These are phyloP conservation scores for Chondrus crispus DNA, from an alignment of 23 red algal genomes.

Conservation along the genomic window DNA sequence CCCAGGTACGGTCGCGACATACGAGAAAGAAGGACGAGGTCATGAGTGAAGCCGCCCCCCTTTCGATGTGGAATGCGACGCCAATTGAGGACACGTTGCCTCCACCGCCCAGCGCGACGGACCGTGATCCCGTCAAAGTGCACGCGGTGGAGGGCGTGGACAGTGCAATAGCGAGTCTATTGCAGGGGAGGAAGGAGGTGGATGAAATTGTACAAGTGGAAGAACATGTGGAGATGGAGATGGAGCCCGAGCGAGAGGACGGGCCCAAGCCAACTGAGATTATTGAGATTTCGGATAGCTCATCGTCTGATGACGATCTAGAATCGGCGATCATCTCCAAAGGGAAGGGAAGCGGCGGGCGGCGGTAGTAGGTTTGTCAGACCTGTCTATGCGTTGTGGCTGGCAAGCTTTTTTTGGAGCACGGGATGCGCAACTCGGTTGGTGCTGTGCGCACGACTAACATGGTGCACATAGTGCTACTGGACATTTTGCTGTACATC, in stretches of 20 bases:
- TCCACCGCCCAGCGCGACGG: neutral
- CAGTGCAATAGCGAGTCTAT: neutral
- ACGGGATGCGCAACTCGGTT: too few relatives aligned
- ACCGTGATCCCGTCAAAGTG: neutral
- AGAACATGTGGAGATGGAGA: neutral
- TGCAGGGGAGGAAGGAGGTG: neutral
- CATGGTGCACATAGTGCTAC: too few relatives aligned
- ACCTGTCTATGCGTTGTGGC: too few relatives aligned
- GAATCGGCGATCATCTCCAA: conserved; percentile 26
- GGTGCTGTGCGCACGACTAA: too few relatives aligned
- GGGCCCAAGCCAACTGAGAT: neutral
- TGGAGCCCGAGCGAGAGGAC: neutral
- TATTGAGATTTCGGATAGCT: neutral
- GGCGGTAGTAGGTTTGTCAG: neutral
- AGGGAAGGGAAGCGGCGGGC: neutral
- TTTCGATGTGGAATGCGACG: conserved; percentile 45
- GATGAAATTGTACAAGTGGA: neutral
- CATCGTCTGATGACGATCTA: conserved; percentile 35
- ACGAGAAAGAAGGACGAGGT: neutral
- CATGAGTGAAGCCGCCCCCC: neutral
- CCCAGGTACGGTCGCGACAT: neutral
- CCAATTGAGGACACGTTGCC: conserved; percentile 8
- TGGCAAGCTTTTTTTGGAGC: too few relatives aligned
- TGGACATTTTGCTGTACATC: too few relatives aligned
- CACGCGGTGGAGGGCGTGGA: neutral